Conservation (phyloP, 2,329 filamentous ascomycete species). For the Pseudogymnoascus sp. region DNA sequence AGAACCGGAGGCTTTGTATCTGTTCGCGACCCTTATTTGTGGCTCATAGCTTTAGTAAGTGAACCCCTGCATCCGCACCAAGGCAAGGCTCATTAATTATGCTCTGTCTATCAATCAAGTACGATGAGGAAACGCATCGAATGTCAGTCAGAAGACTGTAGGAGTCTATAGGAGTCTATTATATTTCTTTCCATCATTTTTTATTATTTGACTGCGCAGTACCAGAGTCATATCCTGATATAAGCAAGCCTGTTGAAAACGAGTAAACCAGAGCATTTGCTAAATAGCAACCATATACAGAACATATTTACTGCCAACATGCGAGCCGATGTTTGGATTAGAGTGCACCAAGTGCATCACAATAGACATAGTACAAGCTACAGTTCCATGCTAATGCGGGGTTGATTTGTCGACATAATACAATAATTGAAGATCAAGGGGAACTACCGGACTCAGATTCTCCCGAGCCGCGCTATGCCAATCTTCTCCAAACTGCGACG, state of each 20-base stretch:
- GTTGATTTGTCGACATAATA: neutral
- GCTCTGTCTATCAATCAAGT: neutral
- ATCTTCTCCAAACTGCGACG: neutral
- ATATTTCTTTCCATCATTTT: neutral
- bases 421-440: neutral
- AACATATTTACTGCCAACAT: neutral
- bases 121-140: neutral
- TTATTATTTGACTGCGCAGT: neutral
- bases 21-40: neutral
- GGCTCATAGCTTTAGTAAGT: neutral
- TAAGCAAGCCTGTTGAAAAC: neutral
- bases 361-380: neutral
- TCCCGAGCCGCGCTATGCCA: neutral
- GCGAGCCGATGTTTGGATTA: neutral
- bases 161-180: neutral
- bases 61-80: neutral
- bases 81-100: neutral
- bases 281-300: neutral
- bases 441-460: neutral
- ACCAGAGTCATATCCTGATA: neutral
- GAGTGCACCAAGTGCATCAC: neutral
- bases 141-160: neutral
- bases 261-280: neutral
- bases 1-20: neutral
- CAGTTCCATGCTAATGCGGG: neutral